Conservation (phyloP, 169 alveolate genomes). For the Cryptosporidium tyzzeri region DNA sequence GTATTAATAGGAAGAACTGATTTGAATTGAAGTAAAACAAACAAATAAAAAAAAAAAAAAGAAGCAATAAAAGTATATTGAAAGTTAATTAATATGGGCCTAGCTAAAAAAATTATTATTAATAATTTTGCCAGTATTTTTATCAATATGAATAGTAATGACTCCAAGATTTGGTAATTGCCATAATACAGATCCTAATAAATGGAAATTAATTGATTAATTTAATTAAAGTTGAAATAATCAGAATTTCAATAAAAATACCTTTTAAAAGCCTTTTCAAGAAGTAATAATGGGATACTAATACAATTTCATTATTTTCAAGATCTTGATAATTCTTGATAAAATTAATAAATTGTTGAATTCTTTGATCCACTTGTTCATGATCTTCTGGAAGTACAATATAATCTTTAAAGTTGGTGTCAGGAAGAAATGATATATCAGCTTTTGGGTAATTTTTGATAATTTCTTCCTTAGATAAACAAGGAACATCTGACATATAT, state of each 20-base stretch:
- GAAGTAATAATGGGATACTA: constrained; percentile 63
- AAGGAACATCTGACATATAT: constrained; percentile 21
- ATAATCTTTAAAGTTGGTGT: constrained; percentile 4
- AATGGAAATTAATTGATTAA: background rate
- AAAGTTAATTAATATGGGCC: background rate
- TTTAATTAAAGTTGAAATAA: too few relatives aligned
- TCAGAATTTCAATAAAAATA: background rate
- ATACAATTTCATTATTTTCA: constrained; percentile 35
- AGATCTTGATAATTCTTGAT: constrained; percentile 15
- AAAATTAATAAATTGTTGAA: constrained; percentile 25
- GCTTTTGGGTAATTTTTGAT: constrained; percentile 15
- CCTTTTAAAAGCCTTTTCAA: constrained; percentile 56
- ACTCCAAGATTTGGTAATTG: constrained; percentile 64
- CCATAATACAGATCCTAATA: constrained; percentile 39
- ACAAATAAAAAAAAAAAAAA: too few relatives aligned
- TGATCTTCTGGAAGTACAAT: constrained; percentile 50
- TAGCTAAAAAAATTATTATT: background rate
- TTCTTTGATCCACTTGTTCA: constrained; percentile 52
- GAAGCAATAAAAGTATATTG: background rate
- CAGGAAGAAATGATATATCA: constrained; percentile 47
- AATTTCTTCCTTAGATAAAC: constrained; percentile 10
- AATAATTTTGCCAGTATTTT: constrained; percentile 24
- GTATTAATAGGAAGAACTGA: background rate
- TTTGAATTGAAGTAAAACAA: background rate
- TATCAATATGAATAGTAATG: constrained; percentile 21